Evolutionary conservation across 768 basidiomycete genomes (phyloP), one percentile per base, ranked within the genome.

Genomic region (Paxillus involutus): DNA sequence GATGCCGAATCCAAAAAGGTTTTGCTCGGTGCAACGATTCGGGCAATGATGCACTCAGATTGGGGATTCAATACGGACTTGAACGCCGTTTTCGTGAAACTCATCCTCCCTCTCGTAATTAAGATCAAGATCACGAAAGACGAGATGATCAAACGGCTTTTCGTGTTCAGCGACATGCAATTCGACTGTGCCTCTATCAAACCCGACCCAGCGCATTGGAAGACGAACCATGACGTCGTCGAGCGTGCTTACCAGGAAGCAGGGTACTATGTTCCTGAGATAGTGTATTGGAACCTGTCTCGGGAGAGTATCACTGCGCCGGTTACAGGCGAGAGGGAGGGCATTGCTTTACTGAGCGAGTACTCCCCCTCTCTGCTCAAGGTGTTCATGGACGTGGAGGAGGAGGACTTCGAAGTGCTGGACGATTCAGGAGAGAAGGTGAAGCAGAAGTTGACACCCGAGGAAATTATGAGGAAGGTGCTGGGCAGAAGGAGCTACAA

Each of bases 101-200:
- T 89, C 33, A 71, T 90, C 12, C 77, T 89, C 16, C 82, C 83
- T 0, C 77, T 84, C 8, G 87, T 87, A 7, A 60, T 80, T 52
- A 60, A 74, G 64, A 70, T 85, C 59, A 73, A 81, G 0, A 70
- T 91, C 16, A 72, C 74, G 48, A 78, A 75, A 52, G 85, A 85
- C 47, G 80, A 89, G 44, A 89, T 90, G 87, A 79, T 90, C 71
- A 84, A 86, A 71, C 79, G 85, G 5, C 69, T 90, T 0, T 89
- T 91, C 63, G 76, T 90, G 40, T 90, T 91, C 65, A 81, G 82
- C 3, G 87, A 90, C 63, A 89, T 90, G 88, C 88, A 89, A 69
- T 90, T 90, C 58, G 84, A 89, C 62, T 12, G 8, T 1, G 59
- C 60, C 3, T 1, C 3, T 4, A 17, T 17, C 2, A 6, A 6